Conservation (phyloP, 495 filamentous ascomycete genomes). For the Xylaria cubensis region DNA sequence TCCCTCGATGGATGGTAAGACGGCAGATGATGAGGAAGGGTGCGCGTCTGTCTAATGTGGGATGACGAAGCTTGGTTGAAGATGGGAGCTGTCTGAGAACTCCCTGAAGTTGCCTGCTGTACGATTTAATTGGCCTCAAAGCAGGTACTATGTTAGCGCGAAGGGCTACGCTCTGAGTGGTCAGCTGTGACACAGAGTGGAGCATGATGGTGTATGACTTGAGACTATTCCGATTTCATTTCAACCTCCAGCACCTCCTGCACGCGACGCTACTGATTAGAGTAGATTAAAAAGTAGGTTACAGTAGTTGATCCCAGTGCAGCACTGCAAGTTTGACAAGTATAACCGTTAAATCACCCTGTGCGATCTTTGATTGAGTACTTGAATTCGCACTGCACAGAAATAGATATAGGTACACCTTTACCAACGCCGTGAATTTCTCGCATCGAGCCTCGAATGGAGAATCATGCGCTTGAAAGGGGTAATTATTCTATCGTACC, state of each 20-base stretch:
- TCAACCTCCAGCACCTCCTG: background rate
- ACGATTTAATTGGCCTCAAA: constrained; percentile 2
- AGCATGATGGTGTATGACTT: background rate
- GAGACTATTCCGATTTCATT: constrained; percentile 1
- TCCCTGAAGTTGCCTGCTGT: background rate
- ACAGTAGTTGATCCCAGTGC: background rate
- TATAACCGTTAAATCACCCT: background rate
- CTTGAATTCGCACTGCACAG: background rate
- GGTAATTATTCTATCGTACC: constrained; percentile 19
- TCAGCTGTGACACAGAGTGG: constrained; percentile 12
- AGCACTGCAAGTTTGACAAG: background rate
- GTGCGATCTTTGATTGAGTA: background rate
- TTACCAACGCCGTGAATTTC: background rate
- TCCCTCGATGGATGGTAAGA: constrained; percentile 26
- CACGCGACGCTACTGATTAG: background rate
- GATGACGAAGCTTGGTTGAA: constrained; percentile 41
- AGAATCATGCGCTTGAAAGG: background rate
- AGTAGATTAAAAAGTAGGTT: background rate
- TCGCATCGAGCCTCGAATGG: background rate
- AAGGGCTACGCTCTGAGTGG: constrained; percentile 15
- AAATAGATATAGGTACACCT: background rate
- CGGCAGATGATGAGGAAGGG: constrained; percentile 21
- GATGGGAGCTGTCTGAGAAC: constrained; percentile 8
- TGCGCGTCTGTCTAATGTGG: constrained; percentile 12
- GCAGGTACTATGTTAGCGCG: background rate